Percentiles rank a stretch among this genome's conserved stretches.
Conservation (phyloP, 768 basidiomycete genomes). For the Boletus rubescentipes region DNA sequence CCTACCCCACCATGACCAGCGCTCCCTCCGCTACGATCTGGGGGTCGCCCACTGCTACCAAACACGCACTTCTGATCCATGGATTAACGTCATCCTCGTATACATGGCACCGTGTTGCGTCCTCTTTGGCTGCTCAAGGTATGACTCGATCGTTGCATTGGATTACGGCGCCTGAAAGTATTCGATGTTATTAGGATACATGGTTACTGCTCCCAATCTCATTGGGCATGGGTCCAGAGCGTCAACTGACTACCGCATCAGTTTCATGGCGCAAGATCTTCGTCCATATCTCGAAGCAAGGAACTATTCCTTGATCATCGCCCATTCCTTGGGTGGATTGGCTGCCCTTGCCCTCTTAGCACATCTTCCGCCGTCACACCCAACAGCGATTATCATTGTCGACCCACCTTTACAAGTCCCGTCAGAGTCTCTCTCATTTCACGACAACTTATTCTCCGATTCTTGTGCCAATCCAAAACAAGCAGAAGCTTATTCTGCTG, state of each 20-base stretch:
- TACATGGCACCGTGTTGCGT: constrained; percentile 20
- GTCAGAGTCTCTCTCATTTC: background rate
- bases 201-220: constrained; percentile 22
- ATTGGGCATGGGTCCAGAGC: constrained; percentile 16
- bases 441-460: background rate
- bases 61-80: constrained; percentile 29
- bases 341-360: constrained; percentile 4
- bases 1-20: constrained; percentile 12
- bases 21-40: constrained; percentile 18
- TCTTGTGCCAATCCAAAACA: background rate
- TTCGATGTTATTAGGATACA: constrained; percentile 15
- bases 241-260: constrained; percentile 9
- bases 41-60: constrained; percentile 23
- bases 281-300: constrained; percentile 14
- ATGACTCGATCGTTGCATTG: background rate
- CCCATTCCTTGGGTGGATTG: constrained; percentile 19
- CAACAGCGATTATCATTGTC: constrained; percentile 19
- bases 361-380: constrained; percentile 2
- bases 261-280: constrained; percentile 15
- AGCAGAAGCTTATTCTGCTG: background rate
- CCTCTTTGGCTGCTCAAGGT: constrained; percentile 19
- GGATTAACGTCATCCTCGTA: constrained; percentile 22
- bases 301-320: constrained; percentile 18
- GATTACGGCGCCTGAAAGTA: background rate
- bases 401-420: constrained; percentile 16